Base-by-base conservation (phyloP, 306 rosid genomes). In the Clitoria ternatea region DNA sequence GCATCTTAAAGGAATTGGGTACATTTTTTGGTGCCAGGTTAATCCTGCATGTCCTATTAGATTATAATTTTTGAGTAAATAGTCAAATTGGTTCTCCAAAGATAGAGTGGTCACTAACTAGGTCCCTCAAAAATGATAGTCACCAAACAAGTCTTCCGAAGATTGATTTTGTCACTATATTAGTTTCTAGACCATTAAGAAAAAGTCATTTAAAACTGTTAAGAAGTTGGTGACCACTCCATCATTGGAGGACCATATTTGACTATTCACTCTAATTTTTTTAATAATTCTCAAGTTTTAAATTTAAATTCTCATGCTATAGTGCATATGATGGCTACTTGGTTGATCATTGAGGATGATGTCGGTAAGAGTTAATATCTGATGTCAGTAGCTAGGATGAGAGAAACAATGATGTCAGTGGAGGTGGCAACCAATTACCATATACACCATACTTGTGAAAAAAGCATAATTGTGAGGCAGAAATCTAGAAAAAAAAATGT, bases 1-100 rank as follows among this genome's bases (percentile, higher is more conserved):
- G 63, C 62, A 59, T 76, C 61, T 42, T 52, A 15, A 29, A 65
- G 45, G 14, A 53, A 70, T 55, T 43, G 40, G 40, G 49, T 67
- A 37, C 61, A n/a, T 44, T 44, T 12, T 70, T 14, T 24, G 11
- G 2, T 9, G 13, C 43, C n/a, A 11, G 45, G 62, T 48, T 30
- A 30, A 55, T 33, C 47, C 14, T 12, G 22, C 55, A 47, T 61
- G 20, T 30, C 42, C 47, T 35, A 13, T 45, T 55, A 43, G 35
- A 44, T 15, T 47, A 35, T 10, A 43, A 20, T 49, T 19, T 43
- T n/a, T n/a, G n/a, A n/a, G n/a, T n/a, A n/a, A n/a, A n/a, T n/a
- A n/a, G n/a, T n/a, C n/a, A n/a, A n/a, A n/a, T n/a, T n/a, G n/a
- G n/a, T n/a, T n/a, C n/a, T n/a, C n/a, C n/a, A n/a, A n/a, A n/a